Evolutionary conservation across 371 early-diverging fungal species (phyloP), one percentile per base, ranked within the genome.

Genomic region (Mortierella sp.): DNA sequence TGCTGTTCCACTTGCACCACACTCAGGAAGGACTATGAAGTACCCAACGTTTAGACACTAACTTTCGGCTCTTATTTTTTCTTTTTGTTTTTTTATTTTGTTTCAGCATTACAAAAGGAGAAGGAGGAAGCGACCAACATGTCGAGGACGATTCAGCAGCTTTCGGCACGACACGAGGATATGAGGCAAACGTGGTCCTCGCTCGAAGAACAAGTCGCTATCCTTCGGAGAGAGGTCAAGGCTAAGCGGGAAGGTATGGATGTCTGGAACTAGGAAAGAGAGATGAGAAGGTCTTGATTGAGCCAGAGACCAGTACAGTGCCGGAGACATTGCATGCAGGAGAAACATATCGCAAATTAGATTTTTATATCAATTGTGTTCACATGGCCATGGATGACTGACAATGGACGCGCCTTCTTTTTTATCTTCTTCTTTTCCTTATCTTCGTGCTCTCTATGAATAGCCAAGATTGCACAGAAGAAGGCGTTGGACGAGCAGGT

Each of bases 211-310:
- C 79, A 83, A 19, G 70, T 83, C 10, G 64, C 43, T 9, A 31
- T 65, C 5, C 83, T 83, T 26, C 45, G 70, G 63, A 71, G 44
- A 34, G 83, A 83, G 44, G 76, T 83, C 67, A 83, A 72, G 26
- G 83, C 83, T 40, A 83, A 78, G 52, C 74, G 83, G 31, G 83
- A 83, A 78, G 83, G 83, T 83, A n/a, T n/a, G n/a, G n/a, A n/a
- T n/a, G n/a, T n/a, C n/a, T n/a, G n/a, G n/a, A n/a, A n/a, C n/a
- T n/a, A n/a, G n/a, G n/a, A n/a, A 68, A 52, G 10, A n/a, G 2
- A 31, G 14, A 26, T 50, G 50, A 8, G 29, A 19, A 61, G 19
- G 61, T 19, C 19, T 19, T 10, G 19, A 22, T 61, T 16, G 34
- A 14, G 16, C 39, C 34, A 61, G 7, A 52, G 26, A 61, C 61